Conservation (phyloP, 805 yeast species). For the Starmerella ratchasimensis region DNA sequence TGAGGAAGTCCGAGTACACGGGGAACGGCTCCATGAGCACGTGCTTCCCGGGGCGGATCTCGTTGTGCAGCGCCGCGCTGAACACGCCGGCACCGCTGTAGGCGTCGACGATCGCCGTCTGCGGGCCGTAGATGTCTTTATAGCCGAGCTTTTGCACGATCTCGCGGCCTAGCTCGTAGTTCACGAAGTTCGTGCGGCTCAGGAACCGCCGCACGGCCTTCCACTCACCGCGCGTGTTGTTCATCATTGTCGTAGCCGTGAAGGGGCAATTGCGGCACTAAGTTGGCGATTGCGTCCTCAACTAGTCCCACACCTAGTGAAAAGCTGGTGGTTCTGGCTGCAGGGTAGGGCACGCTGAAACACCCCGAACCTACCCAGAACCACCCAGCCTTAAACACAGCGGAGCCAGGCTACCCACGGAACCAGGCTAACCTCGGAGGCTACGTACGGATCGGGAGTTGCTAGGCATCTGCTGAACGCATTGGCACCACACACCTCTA, state of each 20-base stretch:
- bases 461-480: too few species aligned
- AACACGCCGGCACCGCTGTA: constrained; percentile 38
- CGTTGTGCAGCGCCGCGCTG: constrained; percentile 47
- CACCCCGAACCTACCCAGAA: too few species aligned
- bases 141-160: constrained; percentile 39
- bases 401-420: too few species aligned
- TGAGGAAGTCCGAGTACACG: constrained; percentile 21
- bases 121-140: constrained; percentile 25
- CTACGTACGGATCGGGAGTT: too few species aligned
- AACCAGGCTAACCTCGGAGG: too few species aligned
- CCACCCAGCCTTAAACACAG: too few species aligned
- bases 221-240: constrained; percentile 20
- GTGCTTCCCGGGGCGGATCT: constrained; percentile 49
- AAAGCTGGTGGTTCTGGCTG: too few species aligned
- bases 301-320: too few species aligned
- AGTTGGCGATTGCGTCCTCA: neutral
- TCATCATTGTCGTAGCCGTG: constrained; percentile 7
- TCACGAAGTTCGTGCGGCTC: constrained; percentile 21
- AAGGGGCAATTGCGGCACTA: neutral
- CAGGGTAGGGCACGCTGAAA: too few species aligned
- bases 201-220: constrained; percentile 16
- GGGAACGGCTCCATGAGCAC: constrained; percentile 43
- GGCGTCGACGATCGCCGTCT: constrained; percentile 24
- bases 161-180: constrained; percentile 21
- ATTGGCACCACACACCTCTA: neutral